A percentile compares a stretch with the other conserved stretches of the same genome.
These are phyloP conservation scores for Craspedostauros australis DNA, from an alignment of 108 stramenopile species.

Conservation along the genomic window DNA sequence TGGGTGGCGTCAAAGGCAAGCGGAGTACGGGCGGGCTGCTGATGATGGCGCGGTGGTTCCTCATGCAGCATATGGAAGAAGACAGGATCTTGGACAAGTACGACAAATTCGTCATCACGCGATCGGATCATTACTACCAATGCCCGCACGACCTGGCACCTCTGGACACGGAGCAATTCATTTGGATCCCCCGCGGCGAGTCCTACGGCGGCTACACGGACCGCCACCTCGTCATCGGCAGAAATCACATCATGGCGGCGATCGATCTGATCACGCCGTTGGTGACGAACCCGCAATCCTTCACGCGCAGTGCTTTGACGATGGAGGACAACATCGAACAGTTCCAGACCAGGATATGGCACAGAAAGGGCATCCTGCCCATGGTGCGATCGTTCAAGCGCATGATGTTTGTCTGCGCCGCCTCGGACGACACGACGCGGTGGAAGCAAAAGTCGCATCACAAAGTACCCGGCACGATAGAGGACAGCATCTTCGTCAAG, in stretches of 20 bases:
- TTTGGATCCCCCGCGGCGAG: conserved; percentile 33
- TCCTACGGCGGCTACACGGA: conserved; percentile 28
- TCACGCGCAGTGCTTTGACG: not conserved
- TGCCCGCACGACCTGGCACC: conserved; percentile 10
- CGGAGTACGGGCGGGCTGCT: conserved; percentile 21
- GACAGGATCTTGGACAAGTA: conserved; percentile 4
- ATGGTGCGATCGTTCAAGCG: conserved; percentile 11
- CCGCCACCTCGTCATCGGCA: conserved; percentile 17
- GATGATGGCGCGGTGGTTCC: conserved; percentile 34
- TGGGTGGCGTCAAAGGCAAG: conserved; percentile 10
- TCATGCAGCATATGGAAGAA: conserved; percentile 6
- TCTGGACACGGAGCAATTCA: conserved; percentile 2
- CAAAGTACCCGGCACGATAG: too few relatives aligned
- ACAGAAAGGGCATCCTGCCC: conserved; percentile 3
- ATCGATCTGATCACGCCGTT: conserved; percentile 22
- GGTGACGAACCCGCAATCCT: conserved; percentile 4
- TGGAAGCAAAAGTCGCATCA: too few relatives aligned
- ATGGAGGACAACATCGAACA: conserved; percentile 21
- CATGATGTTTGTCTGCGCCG: conserved; percentile 34
- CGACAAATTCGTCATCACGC: conserved; percentile 34
- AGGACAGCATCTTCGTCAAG: too few relatives aligned
- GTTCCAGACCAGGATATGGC: conserved; percentile 14
- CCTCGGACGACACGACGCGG: conserved; percentile 16
- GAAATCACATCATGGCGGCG: conserved; percentile 4
- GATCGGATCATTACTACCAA: conserved; percentile 42